phyloP scores from a whole-genome alignment of 2,329 filamentous ascomycete species.

The Paracamarosporium sp. region DNA sequence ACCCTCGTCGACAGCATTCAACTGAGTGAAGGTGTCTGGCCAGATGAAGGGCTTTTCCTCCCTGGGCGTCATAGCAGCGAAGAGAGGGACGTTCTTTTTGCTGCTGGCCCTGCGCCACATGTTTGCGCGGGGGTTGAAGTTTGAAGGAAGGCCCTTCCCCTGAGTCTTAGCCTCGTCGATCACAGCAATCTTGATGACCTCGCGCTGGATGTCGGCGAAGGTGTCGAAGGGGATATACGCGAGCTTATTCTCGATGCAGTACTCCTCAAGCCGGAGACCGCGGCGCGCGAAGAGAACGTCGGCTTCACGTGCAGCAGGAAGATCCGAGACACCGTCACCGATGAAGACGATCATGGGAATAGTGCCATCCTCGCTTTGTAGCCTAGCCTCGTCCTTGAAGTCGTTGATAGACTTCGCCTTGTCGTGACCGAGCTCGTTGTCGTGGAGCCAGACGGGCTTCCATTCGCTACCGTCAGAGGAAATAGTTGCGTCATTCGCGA shows the following conservation, averaged over 20 bases:
- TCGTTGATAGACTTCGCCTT: conserved; percentile 70
- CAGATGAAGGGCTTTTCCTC: conserved; percentile 70
- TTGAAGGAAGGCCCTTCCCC: conserved; percentile 64
- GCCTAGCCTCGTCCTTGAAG: conserved; percentile 61
- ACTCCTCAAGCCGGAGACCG: conserved; percentile 70
- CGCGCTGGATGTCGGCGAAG: conserved; percentile 69
- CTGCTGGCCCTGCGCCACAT: conserved; percentile 70
- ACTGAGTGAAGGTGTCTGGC: conserved; percentile 51
- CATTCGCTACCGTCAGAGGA: conserved; percentile 62
- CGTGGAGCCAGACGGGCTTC: conserved; percentile 72
- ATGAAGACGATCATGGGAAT: conserved; percentile 74
- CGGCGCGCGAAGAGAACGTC: conserved; percentile 72
- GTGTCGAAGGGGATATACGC: conserved; percentile 69
- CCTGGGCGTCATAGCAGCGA: conserved; percentile 59
- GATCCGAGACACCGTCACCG: conserved; percentile 72
- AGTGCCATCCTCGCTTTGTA: conserved; percentile 64
- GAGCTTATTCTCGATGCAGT: conserved; percentile 68
- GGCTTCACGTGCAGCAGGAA: conserved; percentile 69
- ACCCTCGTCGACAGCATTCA: conserved; percentile 25
- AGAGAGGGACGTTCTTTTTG: conserved; percentile 60
- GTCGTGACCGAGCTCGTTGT: conserved; percentile 70
- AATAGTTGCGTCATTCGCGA: conserved; percentile 71
- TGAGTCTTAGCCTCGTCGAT: conserved; percentile 68
- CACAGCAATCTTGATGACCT: conserved; percentile 63
- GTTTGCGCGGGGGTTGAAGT: conserved; percentile 73